Evolutionary conservation across 2,329 filamentous ascomycete species (phyloP).

Genomic region (Penicillium fuscoglaucum): DNA sequence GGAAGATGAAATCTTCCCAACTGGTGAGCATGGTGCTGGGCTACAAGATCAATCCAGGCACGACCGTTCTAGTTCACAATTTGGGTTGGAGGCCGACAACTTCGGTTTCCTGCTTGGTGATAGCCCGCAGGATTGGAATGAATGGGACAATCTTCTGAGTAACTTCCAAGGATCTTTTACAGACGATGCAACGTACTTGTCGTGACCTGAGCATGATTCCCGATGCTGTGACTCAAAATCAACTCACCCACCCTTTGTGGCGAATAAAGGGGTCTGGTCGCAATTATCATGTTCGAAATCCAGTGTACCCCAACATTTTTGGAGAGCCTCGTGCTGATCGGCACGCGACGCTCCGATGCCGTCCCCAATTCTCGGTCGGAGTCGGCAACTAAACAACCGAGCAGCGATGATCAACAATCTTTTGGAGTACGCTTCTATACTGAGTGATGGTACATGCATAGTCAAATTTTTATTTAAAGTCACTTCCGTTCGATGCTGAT

Average conservation of each 20-base stretch:
- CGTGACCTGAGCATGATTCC: not conserved
- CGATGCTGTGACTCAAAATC: not conserved
- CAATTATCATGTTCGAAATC: not conserved
- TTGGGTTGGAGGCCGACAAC: not conserved
- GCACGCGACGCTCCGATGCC: constrained; percentile 10
- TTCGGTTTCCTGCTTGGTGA: constrained; percentile 17
- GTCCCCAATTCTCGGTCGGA: constrained; percentile 15
- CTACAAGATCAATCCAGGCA: constrained; percentile 5
- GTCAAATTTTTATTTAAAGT: not conserved
- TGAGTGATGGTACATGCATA: not conserved
- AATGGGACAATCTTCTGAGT: constrained; percentile 34
- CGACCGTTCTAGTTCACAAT: not conserved
- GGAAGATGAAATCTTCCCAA: not conserved
- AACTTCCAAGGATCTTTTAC: constrained; percentile 26
- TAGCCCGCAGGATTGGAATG: constrained; percentile 30
- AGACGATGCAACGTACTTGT: constrained; percentile 19
- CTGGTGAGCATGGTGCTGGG: not conserved
- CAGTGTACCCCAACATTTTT: not conserved
- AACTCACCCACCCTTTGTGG: not conserved
- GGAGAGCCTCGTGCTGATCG: constrained; percentile 8
- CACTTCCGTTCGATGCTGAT: not conserved
- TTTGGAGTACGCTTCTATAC: not conserved
- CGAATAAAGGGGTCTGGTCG: not conserved
- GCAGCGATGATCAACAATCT: too few species aligned
- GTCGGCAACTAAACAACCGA: constrained; percentile 15